Conservation (phyloP, 2,329 filamentous ascomycete species). For the Torrubiellomyces zombiae region DNA sequence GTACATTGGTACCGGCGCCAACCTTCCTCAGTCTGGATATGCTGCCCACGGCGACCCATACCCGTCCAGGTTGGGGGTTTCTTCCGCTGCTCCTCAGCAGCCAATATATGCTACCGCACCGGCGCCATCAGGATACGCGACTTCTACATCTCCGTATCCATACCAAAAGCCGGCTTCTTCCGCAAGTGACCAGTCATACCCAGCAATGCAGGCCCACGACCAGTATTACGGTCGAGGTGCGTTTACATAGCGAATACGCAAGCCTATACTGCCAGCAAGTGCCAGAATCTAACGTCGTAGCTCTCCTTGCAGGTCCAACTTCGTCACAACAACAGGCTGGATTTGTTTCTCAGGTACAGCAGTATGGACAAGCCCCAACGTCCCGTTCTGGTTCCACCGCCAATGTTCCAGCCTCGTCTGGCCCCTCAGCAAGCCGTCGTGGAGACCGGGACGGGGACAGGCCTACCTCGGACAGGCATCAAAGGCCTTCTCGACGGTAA, state of each 20-base stretch:
- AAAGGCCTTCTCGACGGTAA: constrained; percentile 21
- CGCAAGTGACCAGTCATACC: constrained; percentile 13
- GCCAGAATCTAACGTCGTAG: constrained; percentile 29
- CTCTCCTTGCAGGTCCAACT: constrained; percentile 30
- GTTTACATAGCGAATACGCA: constrained; percentile 19
- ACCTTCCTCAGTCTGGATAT: constrained; percentile 13
- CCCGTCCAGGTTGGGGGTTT: constrained; percentile 12
- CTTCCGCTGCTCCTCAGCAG: constrained; percentile 15
- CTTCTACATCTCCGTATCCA: constrained; percentile 14
- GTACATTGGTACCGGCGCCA: constrained; percentile 20
- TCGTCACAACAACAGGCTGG: constrained; percentile 16
- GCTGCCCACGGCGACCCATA: constrained; percentile 14
- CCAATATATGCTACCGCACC: constrained; percentile 16
- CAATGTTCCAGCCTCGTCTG: too few relatives aligned
- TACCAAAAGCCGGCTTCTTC: constrained; percentile 15
- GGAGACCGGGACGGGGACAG: constrained; percentile 25
- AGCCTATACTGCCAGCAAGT: constrained; percentile 4
- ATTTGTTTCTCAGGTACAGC: constrained; percentile 28
- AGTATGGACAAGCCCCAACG: constrained; percentile 33
- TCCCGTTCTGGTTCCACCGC: constrained; percentile 18
- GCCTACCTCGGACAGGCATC: too few relatives aligned
- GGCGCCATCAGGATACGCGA: constrained; percentile 15
- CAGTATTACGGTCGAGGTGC: constrained; percentile 43
- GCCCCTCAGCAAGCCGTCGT: constrained; percentile 21
- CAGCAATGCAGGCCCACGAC: constrained; percentile 30